A percentile compares a stretch with the other conserved stretches of the same genome.
These are phyloP conservation scores for Themeda triandra DNA, from an alignment of 176 grass and related monocot species.

Conservation along the genomic window DNA sequence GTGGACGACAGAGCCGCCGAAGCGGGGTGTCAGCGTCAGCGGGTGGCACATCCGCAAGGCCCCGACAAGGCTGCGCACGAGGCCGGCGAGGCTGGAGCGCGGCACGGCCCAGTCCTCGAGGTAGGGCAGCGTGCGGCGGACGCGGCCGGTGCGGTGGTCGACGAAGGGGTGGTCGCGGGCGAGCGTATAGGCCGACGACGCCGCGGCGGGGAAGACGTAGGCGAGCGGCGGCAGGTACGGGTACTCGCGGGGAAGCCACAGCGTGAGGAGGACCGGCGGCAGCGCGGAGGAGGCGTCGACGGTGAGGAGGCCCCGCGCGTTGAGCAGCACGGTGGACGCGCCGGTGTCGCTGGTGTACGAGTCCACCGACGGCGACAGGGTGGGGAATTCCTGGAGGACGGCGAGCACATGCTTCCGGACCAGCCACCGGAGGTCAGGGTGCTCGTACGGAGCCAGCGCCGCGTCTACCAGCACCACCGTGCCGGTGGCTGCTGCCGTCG, in stretches of 20 bases:
- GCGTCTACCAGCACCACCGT: constrained; percentile 38
- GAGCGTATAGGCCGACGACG: not conserved
- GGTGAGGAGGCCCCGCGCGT: constrained; percentile 30
- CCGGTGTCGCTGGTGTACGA: constrained; percentile 34
- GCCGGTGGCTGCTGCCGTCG: not conserved
- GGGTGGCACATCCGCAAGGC: constrained; percentile 13
- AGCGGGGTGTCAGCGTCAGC: not conserved
- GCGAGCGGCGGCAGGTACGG: constrained; percentile 15
- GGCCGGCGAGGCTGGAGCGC: constrained; percentile 6
- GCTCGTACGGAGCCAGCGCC: constrained; percentile 22
- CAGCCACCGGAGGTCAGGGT: constrained; percentile 31
- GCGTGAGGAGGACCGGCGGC: constrained; percentile 26
- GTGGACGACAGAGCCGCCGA: not conserved
- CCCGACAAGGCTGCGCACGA: not conserved
- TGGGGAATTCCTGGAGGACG: constrained; percentile 33
- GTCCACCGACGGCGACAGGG: constrained; percentile 38
- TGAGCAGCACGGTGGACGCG: constrained; percentile 29
- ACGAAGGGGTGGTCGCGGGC: constrained; percentile 36
- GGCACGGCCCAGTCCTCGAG: constrained; percentile 23
- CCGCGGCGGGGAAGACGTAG: constrained; percentile 5
- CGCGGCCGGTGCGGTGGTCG: constrained; percentile 17
- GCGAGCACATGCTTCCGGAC: constrained; percentile 30
- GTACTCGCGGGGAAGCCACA: constrained; percentile 30
- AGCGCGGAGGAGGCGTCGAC: not conserved
- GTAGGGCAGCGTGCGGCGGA: constrained; percentile 6